Percentiles rank a stretch among this genome's conserved stretches.
Conservation (phyloP, 2,329 filamentous ascomycete species). For the Exophiala alcalophila region DNA sequence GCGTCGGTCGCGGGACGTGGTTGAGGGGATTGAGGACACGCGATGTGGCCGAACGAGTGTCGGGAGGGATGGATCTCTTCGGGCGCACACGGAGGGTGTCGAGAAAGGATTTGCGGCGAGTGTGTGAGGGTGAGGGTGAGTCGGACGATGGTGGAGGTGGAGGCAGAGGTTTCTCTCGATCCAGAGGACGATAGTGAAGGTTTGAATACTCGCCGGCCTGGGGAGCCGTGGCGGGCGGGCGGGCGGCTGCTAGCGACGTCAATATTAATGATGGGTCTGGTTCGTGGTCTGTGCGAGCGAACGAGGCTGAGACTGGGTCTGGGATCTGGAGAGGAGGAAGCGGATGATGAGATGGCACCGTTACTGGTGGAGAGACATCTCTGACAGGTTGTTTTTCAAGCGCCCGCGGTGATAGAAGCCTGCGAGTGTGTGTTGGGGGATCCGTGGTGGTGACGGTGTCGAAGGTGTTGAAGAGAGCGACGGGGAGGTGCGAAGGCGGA, state of each 20-base stretch:
- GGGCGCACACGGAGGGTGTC: conserved; percentile 28
- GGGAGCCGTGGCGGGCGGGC: conserved; percentile 16
- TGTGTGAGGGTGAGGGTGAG: conserved; percentile 26
- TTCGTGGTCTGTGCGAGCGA: too few relatives aligned
- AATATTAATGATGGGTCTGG: conserved; percentile 15
- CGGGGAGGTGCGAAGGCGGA: conserved; percentile 1
- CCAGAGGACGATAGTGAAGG: too few relatives aligned
- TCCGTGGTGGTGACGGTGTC: conserved; percentile 26
- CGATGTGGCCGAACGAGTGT: conserved; percentile 41
- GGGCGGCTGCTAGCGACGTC: conserved; percentile 13
- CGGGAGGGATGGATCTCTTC: conserved; percentile 21
- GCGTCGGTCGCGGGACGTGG: conserved; percentile 55
- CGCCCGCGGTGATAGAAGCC: conserved; percentile 39
- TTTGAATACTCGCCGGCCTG: too few relatives aligned
- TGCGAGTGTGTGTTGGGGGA: conserved; percentile 12
- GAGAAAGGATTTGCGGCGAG: conserved; percentile 28
- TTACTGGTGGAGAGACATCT: conserved; percentile 20
- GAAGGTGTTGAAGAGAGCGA: conserved; percentile 4
- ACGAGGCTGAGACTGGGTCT: conserved; percentile 24
- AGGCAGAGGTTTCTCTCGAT: conserved; percentile 13
- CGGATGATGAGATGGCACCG: conserved; percentile 2
- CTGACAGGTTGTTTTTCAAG: conserved; percentile 35
- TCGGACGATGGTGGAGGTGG: conserved; percentile 29
- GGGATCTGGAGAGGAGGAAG: conserved; percentile 18
- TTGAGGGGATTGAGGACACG: conserved; percentile 62